These are phyloP conservation scores for Dactylorhiza incarnata DNA, from an alignment of 106 monocot species.

Conservation along the genomic window DNA sequence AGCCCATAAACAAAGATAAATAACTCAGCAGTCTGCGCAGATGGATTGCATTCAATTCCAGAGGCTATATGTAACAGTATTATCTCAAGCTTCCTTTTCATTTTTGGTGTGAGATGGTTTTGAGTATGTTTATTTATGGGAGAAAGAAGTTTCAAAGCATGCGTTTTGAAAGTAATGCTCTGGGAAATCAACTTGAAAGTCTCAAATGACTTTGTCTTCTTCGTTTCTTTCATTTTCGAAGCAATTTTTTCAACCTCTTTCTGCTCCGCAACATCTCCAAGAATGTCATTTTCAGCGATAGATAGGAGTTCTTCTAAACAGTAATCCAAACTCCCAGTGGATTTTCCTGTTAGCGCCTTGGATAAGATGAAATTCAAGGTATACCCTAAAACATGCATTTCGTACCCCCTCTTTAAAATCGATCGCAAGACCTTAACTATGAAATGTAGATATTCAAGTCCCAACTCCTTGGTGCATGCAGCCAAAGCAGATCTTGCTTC, in stretches of 20 bases:
- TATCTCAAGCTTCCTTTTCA: conserved; percentile 58
- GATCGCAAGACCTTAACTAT: conserved; percentile 61
- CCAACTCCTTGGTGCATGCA: conserved; percentile 68
- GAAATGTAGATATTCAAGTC: conserved; percentile 51
- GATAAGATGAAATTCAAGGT: conserved; percentile 73
- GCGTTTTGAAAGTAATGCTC: conserved; percentile 73
- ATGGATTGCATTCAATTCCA: conserved; percentile 77
- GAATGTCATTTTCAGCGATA: conserved; percentile 67
- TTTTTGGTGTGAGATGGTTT: conserved; percentile 49
- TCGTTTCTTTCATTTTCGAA: conserved; percentile 96
- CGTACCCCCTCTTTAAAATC: conserved; percentile 81
- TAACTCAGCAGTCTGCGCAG: conserved; percentile 39
- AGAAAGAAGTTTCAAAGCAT: conserved; percentile 56
- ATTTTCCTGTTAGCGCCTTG: conserved; percentile 21
- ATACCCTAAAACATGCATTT: conserved; percentile 89
- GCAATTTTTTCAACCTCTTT: conserved; percentile 95
- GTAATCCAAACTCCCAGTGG: conserved; percentile 60
- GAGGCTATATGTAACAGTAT: conserved; percentile 61
- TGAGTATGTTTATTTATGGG: conserved; percentile 41
- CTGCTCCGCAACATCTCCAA: conserved; percentile 84
- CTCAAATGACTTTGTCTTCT: conserved; percentile 78
- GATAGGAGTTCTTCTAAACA: conserved; percentile 83
- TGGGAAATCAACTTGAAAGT: conserved; percentile 65
- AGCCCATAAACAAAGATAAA: conserved; percentile 87
- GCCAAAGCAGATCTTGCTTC: conserved; percentile 84